Conservation (phyloP, 78 protist species). For the Guillardia theta region DNA sequence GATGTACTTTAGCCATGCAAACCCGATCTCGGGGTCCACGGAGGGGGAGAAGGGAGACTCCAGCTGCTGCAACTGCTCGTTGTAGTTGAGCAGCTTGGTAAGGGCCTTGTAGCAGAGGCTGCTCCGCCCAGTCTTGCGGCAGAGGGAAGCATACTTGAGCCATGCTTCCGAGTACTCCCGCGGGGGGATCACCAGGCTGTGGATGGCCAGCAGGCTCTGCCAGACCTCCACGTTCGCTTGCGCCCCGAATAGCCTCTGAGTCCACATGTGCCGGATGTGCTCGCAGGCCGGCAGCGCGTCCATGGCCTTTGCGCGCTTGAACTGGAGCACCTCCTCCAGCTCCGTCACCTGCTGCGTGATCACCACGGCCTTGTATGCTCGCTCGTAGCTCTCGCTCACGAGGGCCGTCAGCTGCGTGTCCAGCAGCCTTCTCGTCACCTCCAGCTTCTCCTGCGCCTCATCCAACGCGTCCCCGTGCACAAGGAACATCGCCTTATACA, state of each 20-base stretch:
- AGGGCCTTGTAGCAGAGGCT: constrained; percentile 73
- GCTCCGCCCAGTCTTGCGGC: constrained; percentile 73
- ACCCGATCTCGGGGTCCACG: constrained; percentile 69
- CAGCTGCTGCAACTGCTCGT: not conserved
- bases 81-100: not conserved
- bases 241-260: not conserved
- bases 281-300: not conserved
- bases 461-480: constrained; percentile 62
- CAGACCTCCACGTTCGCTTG: constrained; percentile 63
- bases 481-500: constrained; percentile 72
- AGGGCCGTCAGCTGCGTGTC: constrained; percentile 90
- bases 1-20: constrained; percentile 83
- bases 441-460: constrained; percentile 45
- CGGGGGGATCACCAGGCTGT: constrained; percentile 83
- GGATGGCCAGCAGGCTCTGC: constrained; percentile 84
- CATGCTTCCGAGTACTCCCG: constrained; percentile 73
- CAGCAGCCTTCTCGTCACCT: constrained; percentile 69
- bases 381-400: constrained; percentile 77
- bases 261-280: constrained; percentile 1
- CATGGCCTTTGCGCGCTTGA: constrained; percentile 25
- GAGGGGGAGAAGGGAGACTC: not conserved
- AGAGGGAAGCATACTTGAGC: constrained; percentile 76
- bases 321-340: constrained; percentile 82
- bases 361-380: constrained; percentile 79
- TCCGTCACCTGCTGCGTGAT: constrained; percentile 79